Percentiles rank a stretch among this genome's conserved stretches.
Conservation (phyloP, 805 yeast species). For the Kluyveromyces lactis region DNA sequence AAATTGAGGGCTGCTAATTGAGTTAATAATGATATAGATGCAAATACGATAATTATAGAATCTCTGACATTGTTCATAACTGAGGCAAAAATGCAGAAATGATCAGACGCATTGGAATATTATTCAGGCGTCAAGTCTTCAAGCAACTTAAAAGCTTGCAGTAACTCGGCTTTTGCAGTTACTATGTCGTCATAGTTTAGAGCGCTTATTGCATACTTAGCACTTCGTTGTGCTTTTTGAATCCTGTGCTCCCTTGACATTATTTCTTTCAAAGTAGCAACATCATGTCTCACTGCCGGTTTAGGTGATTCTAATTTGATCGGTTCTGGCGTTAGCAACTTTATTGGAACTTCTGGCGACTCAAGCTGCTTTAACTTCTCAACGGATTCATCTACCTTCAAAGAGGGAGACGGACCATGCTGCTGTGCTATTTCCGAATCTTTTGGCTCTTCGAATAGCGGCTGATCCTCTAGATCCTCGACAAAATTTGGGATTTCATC, state of each 20-base stretch:
- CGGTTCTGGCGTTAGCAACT: no score
- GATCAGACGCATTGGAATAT: no score
- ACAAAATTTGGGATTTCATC: no score
- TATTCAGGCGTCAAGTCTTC: slow-evolving; percentile 1
- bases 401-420: no score
- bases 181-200: slow-evolving; percentile 65
- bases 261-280: slow-evolving; percentile 36
- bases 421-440: no score
- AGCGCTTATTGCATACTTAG: slow-evolving; percentile 73
- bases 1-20: no score
- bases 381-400: no score
- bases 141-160: slow-evolving; percentile 41
- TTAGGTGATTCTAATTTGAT: neutral
- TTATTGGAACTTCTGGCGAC: neutral
- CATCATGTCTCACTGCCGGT: slow-evolving; percentile 8
- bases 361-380: neutral
- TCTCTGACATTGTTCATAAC: no score
- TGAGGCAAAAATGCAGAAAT: no score
- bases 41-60: no score
- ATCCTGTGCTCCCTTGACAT: slow-evolving; percentile 49
- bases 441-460: neutral
- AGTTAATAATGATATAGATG: no score
- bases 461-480: slow-evolving; percentile 3
- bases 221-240: slow-evolving; percentile 53
- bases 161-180: slow-evolving; percentile 59